These are phyloP conservation scores for Trichoderma citrinoviride DNA, from an alignment of 2,329 filamentous ascomycete species.

Conservation along the genomic window DNA sequence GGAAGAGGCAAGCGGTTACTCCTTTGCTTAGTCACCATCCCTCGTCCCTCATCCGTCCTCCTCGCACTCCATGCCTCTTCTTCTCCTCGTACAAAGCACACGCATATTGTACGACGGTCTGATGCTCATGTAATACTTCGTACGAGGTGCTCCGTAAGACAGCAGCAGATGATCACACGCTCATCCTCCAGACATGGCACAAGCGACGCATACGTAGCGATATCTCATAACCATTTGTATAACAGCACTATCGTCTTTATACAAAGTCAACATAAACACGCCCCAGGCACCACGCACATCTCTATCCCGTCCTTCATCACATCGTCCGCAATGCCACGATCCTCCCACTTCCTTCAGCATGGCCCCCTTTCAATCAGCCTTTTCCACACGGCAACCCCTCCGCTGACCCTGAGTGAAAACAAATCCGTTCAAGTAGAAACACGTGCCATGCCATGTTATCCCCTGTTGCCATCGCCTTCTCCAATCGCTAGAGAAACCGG, in stretches of 20 bases:
- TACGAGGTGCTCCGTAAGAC: not conserved
- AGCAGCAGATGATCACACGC: not conserved
- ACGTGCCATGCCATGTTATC: not conserved
- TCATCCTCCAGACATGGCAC: not conserved
- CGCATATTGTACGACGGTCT: no score
- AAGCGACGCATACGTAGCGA: not conserved
- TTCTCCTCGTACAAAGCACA: no score
- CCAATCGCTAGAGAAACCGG: not conserved
- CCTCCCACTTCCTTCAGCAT: not conserved
- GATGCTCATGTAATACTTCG: no score
- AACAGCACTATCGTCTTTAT: conserved; percentile 1
- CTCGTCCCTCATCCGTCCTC: not conserved
- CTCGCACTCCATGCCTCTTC: not conserved
- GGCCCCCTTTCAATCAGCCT: not conserved
- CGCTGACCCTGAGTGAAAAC: not conserved
- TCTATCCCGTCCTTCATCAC: not conserved
- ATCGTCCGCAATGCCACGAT: no score
- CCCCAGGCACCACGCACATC: not conserved
- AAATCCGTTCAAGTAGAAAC: not conserved
- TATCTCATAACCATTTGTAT: not conserved
- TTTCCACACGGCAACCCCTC: not conserved
- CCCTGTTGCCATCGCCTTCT: not conserved
- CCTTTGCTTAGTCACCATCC: not conserved
- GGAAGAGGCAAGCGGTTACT: not conserved
- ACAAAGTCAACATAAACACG: conserved; percentile 2